Percentiles rank a stretch among this genome's conserved stretches.
phyloP scores from a whole-genome alignment of 306 rosid species.

The Arachis stenosperma region DNA sequence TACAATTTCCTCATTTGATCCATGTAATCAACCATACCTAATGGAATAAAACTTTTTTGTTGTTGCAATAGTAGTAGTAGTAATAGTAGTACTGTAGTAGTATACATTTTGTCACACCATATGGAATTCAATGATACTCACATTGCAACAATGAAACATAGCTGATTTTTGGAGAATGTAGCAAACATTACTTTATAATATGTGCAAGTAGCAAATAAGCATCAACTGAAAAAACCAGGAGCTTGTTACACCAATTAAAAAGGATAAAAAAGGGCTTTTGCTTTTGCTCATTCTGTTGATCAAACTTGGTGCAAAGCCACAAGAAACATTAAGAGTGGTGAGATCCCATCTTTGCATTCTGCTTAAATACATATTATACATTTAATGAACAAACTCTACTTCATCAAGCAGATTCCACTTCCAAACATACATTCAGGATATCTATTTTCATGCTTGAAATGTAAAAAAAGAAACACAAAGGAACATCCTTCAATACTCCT shows the following conservation, averaged over 20 bases:
- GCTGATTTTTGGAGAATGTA: not conserved
- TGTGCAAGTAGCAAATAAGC: conserved; percentile 28
- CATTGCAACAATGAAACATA: not conserved
- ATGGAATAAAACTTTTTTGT: too few relatives aligned
- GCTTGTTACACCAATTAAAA: conserved; percentile 12
- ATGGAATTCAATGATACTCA: not conserved
- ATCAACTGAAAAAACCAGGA: conserved; percentile 31
- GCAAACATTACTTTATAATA: not conserved
- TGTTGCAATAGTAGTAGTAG: too few relatives aligned
- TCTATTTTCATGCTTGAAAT: conserved; percentile 37
- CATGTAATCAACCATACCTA: too few relatives aligned
- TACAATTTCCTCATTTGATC: too few relatives aligned
- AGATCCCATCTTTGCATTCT: conserved; percentile 53
- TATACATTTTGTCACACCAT: too few relatives aligned
- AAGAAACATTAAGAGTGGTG: not conserved
- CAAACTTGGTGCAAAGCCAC: not conserved
- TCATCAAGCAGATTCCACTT: conserved; percentile 43
- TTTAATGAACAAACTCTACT: conserved; percentile 37
- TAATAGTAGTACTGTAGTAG: too few relatives aligned
- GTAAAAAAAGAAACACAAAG: not conserved
- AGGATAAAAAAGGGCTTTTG: not conserved
- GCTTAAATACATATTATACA: conserved; percentile 24
- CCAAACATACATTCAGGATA: conserved; percentile 35
- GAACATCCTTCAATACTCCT: conserved; percentile 41
- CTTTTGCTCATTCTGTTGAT: conserved; percentile 4